Conservation (phyloP, 257 asterid genomes). For the Ligustrum vulgare region DNA sequence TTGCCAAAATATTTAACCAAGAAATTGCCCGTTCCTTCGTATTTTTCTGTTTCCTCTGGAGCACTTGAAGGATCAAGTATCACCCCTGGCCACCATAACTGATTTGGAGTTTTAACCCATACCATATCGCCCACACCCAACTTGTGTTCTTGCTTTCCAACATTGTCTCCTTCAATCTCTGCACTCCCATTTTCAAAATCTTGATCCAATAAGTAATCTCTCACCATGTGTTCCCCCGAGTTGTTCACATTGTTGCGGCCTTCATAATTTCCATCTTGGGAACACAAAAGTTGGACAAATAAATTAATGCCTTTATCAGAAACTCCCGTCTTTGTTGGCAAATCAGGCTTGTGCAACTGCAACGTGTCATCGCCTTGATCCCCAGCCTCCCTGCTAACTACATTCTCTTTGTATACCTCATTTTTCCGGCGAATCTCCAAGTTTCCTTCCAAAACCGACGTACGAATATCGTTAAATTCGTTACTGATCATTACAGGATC, state of each 20-base stretch:
- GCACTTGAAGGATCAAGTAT: slow-evolving; percentile 46
- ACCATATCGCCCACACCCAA: slow-evolving; percentile 65
- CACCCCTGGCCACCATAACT: slow-evolving; percentile 88
- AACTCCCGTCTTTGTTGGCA: slow-evolving; percentile 40
- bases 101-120: slow-evolving; percentile 65
- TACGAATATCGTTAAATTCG: slow-evolving; percentile 8
- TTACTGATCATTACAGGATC: slow-evolving; percentile 15
- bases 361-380: slow-evolving; percentile 23
- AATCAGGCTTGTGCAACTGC: slow-evolving; percentile 31
- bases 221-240: slow-evolving; percentile 8
- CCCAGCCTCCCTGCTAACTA: slow-evolving; percentile 1
- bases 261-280: slow-evolving; percentile 40
- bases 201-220: slow-evolving; percentile 1
- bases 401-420: slow-evolving; percentile 20
- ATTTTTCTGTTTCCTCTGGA: slow-evolving; percentile 22
- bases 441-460: slow-evolving; percentile 22
- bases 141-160: slow-evolving; percentile 19
- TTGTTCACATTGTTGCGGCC: slow-evolving; percentile 20
- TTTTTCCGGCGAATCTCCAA: slow-evolving; percentile 19
- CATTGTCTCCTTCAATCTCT: too few relatives aligned
- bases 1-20: slow-evolving; percentile 61
- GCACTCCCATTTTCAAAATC: too few relatives aligned
- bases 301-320: slow-evolving; percentile 54
- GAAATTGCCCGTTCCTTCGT: slow-evolving; percentile 31
- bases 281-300: slow-evolving; percentile 72